Base-by-base conservation (phyloP, 78 protist genomes). In the Dictyostelium purpureum region DNA sequence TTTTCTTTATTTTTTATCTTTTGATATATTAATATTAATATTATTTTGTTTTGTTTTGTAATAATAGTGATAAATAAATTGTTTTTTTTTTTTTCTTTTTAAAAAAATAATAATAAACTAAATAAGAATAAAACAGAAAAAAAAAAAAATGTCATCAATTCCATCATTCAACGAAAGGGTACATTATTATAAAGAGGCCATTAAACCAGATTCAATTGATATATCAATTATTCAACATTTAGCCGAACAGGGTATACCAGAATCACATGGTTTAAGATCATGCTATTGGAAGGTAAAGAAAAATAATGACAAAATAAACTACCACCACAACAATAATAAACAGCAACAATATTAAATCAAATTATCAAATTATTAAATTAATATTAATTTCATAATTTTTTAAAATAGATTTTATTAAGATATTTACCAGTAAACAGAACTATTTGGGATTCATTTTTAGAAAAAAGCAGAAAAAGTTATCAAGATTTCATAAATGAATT, bases 231-330 rank as follows among this genome's bases (percentile, higher is more conserved):
- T 88, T 33, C 94, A 88, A 33, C 94, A 88, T 75, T 77, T 88
- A 21, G 79, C 94, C 0, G 87, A 80, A 42, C 87, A 90, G 74
- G 95, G 95, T 59, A 74, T 92, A 31, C 95, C 95, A 9, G 95
- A 92, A 70, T 65, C 87, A 14, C 87, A 82, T 24, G 95, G 95
- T 19, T 61, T 92, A 47, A 57, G 95, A 61, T 82, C 95, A 21
- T 21, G 83, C 11, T 92, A 92, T 77, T 92, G 95, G 95, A 92
- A 92, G 77, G 95, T 91, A 73, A n/a, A 49, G 6, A 35, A 0
- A 16, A 31, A 9, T 31, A 18, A 2, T 26, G 6, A n/a, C n/a
- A n/a, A 49, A 49, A 16, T 49, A 16, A 49, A 6, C 3, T 49
- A 16, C 16, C 16, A 16, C 26, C 9, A 33, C 14, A 19, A 52